Base-by-base conservation (phyloP, 2,329 filamentous ascomycete species). In the Verticillium zaregamsianum region DNA sequence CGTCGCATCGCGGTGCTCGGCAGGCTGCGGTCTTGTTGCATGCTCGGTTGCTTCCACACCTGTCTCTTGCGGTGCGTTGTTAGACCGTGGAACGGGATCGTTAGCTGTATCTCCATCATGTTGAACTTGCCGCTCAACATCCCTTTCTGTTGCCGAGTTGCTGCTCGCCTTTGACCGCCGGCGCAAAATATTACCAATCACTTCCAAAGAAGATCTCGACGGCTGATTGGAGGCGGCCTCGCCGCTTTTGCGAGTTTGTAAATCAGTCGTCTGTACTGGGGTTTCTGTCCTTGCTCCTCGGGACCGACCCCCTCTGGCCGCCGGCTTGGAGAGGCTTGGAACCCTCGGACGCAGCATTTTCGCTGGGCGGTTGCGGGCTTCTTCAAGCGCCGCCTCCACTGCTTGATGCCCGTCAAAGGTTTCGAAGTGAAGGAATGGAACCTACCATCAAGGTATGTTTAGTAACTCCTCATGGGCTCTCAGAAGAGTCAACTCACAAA, bases 361-460 rank as follows among this genome's bases (percentile, higher is more conserved):
- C 28, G 28, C 28, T 5, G 28, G 28, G 28, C 35, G 17, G 12
- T 28, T 25, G 11, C 25, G 56, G n/a, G 33, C 56, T 25, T n/a
- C 28, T 14, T 12, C 35, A n/a, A 57, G 56, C 23, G 56, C 32
- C 17, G 23, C 25, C 5, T 35, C 56, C 32, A 57, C 23, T 15
- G n/a, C 33, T 20, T 40, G 11, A 49, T 60, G 55, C 58, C 61
- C 63, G 12, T 8, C 32, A 9, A 54, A 60, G 4, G 54, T 57
- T 28, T 61, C 63, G 32, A 56, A 62, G 58, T 62, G 61, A 6
- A 59, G 40, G 35, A 58, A 64, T 9, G 61, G 61, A 17, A 62
- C 49, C 62, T 37, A 20, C 3, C 9, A 40, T 23, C 14, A 8
- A 11, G 45, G 4, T 23, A n/a, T 20, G 20, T 9, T 25, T 12